These are phyloP conservation scores for Phytopythium boreale DNA, from an alignment of 352 stramenopile species.

Conservation along the genomic window DNA sequence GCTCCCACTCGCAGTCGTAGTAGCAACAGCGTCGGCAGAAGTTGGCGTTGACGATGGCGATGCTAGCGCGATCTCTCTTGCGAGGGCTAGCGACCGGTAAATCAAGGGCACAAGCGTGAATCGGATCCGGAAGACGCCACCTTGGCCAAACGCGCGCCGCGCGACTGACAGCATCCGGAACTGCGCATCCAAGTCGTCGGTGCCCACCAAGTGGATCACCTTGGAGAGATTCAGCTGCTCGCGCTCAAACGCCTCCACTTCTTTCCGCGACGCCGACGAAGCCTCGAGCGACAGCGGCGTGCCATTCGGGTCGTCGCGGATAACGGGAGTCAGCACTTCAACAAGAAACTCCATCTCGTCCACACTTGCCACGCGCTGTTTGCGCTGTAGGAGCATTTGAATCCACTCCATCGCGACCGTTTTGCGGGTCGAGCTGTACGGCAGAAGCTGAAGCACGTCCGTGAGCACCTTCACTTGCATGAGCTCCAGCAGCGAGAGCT, in stretches of 20 bases:
- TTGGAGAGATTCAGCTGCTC: slow-evolving; percentile 93
- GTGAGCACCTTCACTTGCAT: slow-evolving; percentile 30
- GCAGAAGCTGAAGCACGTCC: slow-evolving; percentile 39
- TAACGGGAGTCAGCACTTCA: slow-evolving; percentile 86
- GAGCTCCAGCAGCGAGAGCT: slow-evolving; percentile 35
- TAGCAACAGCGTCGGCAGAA: not conserved
- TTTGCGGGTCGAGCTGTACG: slow-evolving; percentile 58
- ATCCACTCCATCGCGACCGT: slow-evolving; percentile 47
- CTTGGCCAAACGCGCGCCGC: slow-evolving; percentile 74
- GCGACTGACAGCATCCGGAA: slow-evolving; percentile 63
- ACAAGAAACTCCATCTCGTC: slow-evolving; percentile 56
- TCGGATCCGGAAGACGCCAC: slow-evolving; percentile 85
- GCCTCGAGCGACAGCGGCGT: slow-evolving; percentile 5
- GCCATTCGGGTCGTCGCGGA: slow-evolving; percentile 76
- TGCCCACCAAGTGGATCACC: slow-evolving; percentile 91
- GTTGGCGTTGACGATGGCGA: not conserved
- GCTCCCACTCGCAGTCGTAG: not conserved
- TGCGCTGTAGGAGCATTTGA: slow-evolving; percentile 35
- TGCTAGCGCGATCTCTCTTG: slow-evolving; percentile 30
- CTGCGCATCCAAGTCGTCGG: slow-evolving; percentile 60
- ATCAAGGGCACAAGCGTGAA: slow-evolving; percentile 93
- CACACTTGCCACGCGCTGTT: slow-evolving; percentile 28
- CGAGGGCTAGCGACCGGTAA: slow-evolving; percentile 88
- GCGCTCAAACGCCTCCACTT: slow-evolving; percentile 56
- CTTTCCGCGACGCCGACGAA: slow-evolving; percentile 13